Conservation (phyloP, 1,284 basidiomycete genomes). For the Amylostereum areolatum region DNA sequence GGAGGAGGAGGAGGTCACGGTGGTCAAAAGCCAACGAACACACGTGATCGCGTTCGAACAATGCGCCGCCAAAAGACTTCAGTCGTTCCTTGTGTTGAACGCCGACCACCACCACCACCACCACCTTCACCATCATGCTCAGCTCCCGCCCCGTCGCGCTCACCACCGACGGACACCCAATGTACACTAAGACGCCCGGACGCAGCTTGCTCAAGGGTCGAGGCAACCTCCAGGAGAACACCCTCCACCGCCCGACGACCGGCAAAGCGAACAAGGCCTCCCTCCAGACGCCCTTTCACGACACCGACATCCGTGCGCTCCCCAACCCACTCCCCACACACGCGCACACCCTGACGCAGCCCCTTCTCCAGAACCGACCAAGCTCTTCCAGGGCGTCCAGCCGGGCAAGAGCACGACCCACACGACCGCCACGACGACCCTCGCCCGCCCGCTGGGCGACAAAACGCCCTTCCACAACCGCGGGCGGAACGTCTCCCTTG, state of each 20-base stretch:
- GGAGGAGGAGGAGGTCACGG: too few relatives aligned
- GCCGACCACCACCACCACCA: too few relatives aligned
- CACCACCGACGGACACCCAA: slow-evolving; percentile 16
- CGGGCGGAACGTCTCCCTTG: slow-evolving; percentile 21
- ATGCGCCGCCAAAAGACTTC: too few relatives aligned
- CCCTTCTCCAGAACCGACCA: slow-evolving; percentile 4
- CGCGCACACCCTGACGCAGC: background rate
- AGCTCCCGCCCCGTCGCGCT: slow-evolving; percentile 36
- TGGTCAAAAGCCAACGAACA: too few relatives aligned
- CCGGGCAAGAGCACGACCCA: slow-evolving; percentile 2
- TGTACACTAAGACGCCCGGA: slow-evolving; percentile 46
- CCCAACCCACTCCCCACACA: background rate
- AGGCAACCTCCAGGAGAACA: slow-evolving; percentile 48
- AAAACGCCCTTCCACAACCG: slow-evolving; percentile 58
- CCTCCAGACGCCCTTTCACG: slow-evolving; percentile 27
- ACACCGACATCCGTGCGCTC: slow-evolving; percentile 14
- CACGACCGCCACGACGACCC: slow-evolving; percentile 9
- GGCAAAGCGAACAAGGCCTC: slow-evolving; percentile 34
- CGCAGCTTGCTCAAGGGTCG: slow-evolving; percentile 31
- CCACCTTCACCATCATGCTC: slow-evolving; percentile 29
- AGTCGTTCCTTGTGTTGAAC: too few relatives aligned
- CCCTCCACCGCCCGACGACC: slow-evolving; percentile 32
- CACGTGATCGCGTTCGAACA: too few relatives aligned
- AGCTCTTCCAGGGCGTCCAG: slow-evolving; percentile 4
- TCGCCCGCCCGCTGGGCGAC: slow-evolving; percentile 45